These are phyloP conservation scores for Alternaria arbusti DNA, from an alignment of 2,329 filamentous ascomycete species.

Conservation along the genomic window DNA sequence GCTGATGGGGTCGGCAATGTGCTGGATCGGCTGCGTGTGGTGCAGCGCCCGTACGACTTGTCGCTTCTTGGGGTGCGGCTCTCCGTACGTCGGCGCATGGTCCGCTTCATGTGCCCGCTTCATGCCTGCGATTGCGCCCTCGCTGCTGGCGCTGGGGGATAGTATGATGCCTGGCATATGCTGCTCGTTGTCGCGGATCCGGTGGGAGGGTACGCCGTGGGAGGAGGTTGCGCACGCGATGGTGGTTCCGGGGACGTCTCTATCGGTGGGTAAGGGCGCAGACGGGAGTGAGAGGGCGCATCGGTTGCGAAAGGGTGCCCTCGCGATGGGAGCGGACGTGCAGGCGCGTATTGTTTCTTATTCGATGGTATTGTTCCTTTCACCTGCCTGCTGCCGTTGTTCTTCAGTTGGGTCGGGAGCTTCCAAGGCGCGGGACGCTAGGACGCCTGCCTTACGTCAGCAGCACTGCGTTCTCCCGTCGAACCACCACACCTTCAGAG, in stretches of 20 bases:
- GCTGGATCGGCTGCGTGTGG: slow-evolving; percentile 43
- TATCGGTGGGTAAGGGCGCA: slow-evolving; percentile 15
- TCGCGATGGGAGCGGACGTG: slow-evolving; percentile 10
- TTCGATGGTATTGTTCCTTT: slow-evolving; percentile 17
- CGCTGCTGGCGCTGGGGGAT: slow-evolving; percentile 38
- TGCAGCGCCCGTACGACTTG: slow-evolving; percentile 43
- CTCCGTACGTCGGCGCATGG: slow-evolving; percentile 24
- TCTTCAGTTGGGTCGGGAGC: slow-evolving; percentile 21
- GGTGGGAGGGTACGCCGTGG: slow-evolving; percentile 7
- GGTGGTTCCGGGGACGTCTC: not conserved
- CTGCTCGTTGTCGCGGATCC: slow-evolving; percentile 19
- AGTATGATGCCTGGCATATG: slow-evolving; percentile 44
- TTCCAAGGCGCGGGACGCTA: slow-evolving; percentile 26
- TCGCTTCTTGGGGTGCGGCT: slow-evolving; percentile 42
- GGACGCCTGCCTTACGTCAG: slow-evolving; percentile 13
- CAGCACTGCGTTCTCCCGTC: slow-evolving; percentile 18
- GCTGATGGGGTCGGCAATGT: slow-evolving; percentile 42
- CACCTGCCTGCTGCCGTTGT: slow-evolving; percentile 15
- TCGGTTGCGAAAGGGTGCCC: slow-evolving; percentile 4
- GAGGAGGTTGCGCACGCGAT: slow-evolving; percentile 11
- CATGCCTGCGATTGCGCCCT: slow-evolving; percentile 41
- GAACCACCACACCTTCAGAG: slow-evolving; percentile 42
- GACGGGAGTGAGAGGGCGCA: slow-evolving; percentile 13
- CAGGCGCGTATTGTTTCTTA: slow-evolving; percentile 11
- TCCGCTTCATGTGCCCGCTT: slow-evolving; percentile 40